Percentiles rank a stretch among this genome's conserved stretches.
phyloP scores from a whole-genome alignment of 208 protist genomes.

The Wallacemonas sp. region DNA sequence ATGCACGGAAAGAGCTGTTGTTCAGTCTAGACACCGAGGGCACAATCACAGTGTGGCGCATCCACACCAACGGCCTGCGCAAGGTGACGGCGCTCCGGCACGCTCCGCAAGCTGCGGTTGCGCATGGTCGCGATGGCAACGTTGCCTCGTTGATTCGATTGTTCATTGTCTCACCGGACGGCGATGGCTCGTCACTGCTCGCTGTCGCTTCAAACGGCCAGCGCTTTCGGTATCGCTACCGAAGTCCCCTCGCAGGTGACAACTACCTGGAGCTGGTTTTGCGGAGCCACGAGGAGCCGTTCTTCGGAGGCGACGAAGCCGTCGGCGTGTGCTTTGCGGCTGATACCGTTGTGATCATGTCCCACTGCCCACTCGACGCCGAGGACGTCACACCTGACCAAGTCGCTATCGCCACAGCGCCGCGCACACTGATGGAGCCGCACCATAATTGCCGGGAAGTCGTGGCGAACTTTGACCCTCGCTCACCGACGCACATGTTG shows the following conservation, averaged over 20 bases:
- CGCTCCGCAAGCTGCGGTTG: slow-evolving; percentile 15
- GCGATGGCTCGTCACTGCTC: slow-evolving; percentile 68
- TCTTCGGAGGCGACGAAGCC: slow-evolving; percentile 27
- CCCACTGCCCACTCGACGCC: slow-evolving; percentile 24
- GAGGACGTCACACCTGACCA: slow-evolving; percentile 42
- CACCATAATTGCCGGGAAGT: slow-evolving; percentile 68
- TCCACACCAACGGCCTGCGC: slow-evolving; percentile 48
- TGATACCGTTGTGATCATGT: slow-evolving; percentile 41
- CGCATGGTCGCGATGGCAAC: not conserved
- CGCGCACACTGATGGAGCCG: slow-evolving; percentile 56
- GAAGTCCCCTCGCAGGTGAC: slow-evolving; percentile 30
- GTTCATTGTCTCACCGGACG: slow-evolving; percentile 66
- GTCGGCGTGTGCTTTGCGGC: slow-evolving; percentile 73
- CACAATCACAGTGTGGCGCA: slow-evolving; percentile 65
- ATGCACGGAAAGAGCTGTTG: slow-evolving; percentile 52
- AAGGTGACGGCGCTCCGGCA: slow-evolving; percentile 41
- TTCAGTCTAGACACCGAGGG: slow-evolving; percentile 71
- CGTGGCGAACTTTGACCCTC: slow-evolving; percentile 52
- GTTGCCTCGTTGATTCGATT: slow-evolving; percentile 41
- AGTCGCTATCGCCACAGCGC: slow-evolving; percentile 54
- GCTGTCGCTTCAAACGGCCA: slow-evolving; percentile 72
- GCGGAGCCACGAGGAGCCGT: slow-evolving; percentile 49
- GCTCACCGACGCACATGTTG: slow-evolving; percentile 40
- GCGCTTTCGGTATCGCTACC: slow-evolving; percentile 82
- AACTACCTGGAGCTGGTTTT: slow-evolving; percentile 48